Base-by-base conservation (phyloP, 2,329 filamentous ascomycete genomes). In the Epichloe typhina region DNA sequence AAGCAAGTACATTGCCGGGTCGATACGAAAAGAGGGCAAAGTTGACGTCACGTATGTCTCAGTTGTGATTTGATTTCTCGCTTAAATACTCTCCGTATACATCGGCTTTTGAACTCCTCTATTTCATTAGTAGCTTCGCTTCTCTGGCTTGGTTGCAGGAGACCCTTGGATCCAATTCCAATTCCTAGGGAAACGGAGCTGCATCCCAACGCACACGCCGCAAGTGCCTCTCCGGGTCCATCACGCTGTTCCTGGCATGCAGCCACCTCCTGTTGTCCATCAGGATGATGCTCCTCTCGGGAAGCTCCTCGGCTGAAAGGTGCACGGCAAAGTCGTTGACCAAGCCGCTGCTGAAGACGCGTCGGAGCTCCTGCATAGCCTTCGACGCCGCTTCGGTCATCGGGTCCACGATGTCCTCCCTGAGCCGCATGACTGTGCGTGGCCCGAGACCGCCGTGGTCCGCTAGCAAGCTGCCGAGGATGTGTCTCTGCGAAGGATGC, bases 141-240 rank as follows among this genome's bases (percentile, higher is more conserved):
- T 3, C 26, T 31, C 3, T 31, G 26, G 8, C 26, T 9, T 9
- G 2, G 26, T 31, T 9, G 26, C 8, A 31, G 26, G 26, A 31
- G 26, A 9, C 3, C 8, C 26, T 31, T 31, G 26, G 4, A 31
- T 3, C 26, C 26, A 9, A 31, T 9, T 9, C 26, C 8, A 9
- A 31, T 31, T 31, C 8, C 26, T 31, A 31, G 23, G 26, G n/a
- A 42, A 42, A 42, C 9, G 40, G 40, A 5, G 19, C 40, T 11
- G 40, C 40, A 15, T 42, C 40, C 40, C 40, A 42, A 45, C 66
- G 59, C 3, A 68, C 60, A 1, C 66, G 60, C 4, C 66, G 62
- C 5, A 68, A 53, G 39, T 68, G 65, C 45, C 66, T 61, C 17
- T 58, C 55, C 2, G 64, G 60, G 52, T 68, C 66, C 19, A 53